Percentiles rank a stretch among this genome's conserved stretches.
Conservation (phyloP, 1,284 basidiomycete genomes). For the Ganoderma lucidum region DNA sequence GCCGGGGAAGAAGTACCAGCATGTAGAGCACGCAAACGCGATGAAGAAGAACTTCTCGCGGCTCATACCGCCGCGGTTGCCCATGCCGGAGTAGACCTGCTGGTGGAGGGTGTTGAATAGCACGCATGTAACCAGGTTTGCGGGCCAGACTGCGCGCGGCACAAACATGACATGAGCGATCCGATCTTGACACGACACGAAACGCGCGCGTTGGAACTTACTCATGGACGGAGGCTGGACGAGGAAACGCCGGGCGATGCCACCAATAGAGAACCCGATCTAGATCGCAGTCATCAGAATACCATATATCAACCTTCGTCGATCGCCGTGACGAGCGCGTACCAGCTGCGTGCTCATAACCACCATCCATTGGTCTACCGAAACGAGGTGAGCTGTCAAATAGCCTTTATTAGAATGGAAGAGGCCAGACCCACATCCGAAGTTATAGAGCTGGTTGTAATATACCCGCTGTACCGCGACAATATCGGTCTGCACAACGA, state of each 20-base stretch:
- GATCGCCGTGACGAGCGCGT: constrained; percentile 10
- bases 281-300: constrained; percentile 18
- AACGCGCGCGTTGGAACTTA: constrained; percentile 38
- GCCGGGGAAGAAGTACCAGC: constrained; percentile 61
- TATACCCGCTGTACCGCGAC: constrained; percentile 69
- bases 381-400: not conserved
- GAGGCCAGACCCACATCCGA: constrained; percentile 51
- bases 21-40: constrained; percentile 48
- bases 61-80: constrained; percentile 50
- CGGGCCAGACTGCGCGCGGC: constrained; percentile 71
- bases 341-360: constrained; percentile 59
- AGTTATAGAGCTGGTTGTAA: constrained; percentile 55
- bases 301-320: constrained; percentile 3
- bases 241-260: constrained; percentile 68
- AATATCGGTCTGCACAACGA: constrained; percentile 56
- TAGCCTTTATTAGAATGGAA: too few species aligned
- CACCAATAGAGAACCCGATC: constrained; percentile 75
- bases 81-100: constrained; percentile 59
- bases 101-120: constrained; percentile 69
- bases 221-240: constrained; percentile 84
- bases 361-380: constrained; percentile 72
- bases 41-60: constrained; percentile 61
- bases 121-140: constrained; percentile 62
- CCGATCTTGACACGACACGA: not conserved
- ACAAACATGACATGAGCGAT: not conserved